These are phyloP conservation scores for Aspergillus viridinutans DNA, from an alignment of 2,329 filamentous ascomycete species.

Conservation along the genomic window DNA sequence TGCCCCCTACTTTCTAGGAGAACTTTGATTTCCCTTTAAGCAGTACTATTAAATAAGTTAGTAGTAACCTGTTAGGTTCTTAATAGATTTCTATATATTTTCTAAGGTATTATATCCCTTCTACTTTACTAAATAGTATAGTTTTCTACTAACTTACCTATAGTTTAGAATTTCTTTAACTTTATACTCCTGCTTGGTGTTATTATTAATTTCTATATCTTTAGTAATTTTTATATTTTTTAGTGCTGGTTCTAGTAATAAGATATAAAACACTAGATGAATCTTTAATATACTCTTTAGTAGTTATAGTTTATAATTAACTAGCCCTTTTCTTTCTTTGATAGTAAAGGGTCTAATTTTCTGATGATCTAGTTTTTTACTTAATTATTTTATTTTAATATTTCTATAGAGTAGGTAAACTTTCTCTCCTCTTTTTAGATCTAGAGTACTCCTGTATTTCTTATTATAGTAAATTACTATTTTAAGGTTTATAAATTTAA, in stretches of 20 bases:
- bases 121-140: not conserved
- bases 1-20: too few relatives aligned
- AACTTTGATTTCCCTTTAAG: too few relatives aligned
- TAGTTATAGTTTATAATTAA: not conserved
- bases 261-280: conserved; percentile 2
- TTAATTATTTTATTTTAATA: conserved; percentile 1
- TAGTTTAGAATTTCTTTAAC: not conserved
- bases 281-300: not conserved
- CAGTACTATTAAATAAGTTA: not conserved
- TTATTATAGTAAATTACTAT: not conserved
- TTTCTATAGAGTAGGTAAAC: conserved; percentile 1
- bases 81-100: conserved; percentile 8
- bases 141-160: not conserved
- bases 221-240: not conserved
- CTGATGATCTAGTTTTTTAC: conserved; percentile 1
- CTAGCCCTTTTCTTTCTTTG: not conserved
- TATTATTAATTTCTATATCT: not conserved
- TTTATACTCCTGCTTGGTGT: not conserved
- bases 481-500: not conserved
- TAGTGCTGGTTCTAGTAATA: not conserved
- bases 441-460: not conserved
- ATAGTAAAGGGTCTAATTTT: conserved; percentile 1
- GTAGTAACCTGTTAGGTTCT: conserved; percentile 5
- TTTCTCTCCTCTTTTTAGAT: not conserved
- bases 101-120: not conserved